Evolutionary conservation across 352 stramenopile genomes (phyloP).

Genomic region (Thraustochytrium sp.): DNA sequence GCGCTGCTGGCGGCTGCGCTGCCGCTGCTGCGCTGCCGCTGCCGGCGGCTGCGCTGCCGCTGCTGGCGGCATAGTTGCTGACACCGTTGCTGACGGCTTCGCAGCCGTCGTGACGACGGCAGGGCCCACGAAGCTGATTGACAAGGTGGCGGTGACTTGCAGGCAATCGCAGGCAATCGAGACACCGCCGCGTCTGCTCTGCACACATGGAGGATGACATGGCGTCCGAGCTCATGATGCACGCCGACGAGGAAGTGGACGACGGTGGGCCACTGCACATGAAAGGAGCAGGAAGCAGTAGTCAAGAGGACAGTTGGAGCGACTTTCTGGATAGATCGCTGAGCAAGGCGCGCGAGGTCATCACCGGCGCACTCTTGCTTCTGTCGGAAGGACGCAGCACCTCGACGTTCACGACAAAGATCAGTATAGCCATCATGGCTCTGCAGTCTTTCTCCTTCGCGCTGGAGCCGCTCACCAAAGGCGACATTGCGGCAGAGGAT

Average conservation of each 20-base stretch:
- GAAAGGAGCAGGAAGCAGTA: neutral
- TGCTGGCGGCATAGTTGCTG: too few relatives aligned
- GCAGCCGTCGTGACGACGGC: too few relatives aligned
- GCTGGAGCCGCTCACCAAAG: neutral
- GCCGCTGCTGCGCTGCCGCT: too few relatives aligned
- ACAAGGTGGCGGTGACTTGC: neutral
- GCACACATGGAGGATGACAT: constrained; percentile 3
- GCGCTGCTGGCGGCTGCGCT: too few relatives aligned
- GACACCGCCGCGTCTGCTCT: too few relatives aligned
- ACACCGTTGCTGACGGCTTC: too few relatives aligned
- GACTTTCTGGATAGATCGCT: neutral
- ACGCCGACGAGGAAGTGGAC: neutral
- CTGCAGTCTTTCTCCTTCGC: neutral
- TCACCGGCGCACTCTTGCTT: neutral
- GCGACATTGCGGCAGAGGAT: neutral
- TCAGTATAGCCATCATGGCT: neutral
- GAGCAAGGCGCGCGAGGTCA: neutral
- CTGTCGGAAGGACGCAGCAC: neutral
- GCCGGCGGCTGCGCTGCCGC: too few relatives aligned
- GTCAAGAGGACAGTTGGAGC: neutral
- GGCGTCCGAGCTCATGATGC: neutral
- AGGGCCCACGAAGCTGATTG: too few relatives aligned
- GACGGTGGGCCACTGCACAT: neutral
- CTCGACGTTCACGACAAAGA: neutral
- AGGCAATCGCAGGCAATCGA: too few relatives aligned